Percentiles rank a stretch among this genome's conserved stretches.
Conservation (phyloP, 768 basidiomycete genomes). For the Suillus ampliporus region DNA sequence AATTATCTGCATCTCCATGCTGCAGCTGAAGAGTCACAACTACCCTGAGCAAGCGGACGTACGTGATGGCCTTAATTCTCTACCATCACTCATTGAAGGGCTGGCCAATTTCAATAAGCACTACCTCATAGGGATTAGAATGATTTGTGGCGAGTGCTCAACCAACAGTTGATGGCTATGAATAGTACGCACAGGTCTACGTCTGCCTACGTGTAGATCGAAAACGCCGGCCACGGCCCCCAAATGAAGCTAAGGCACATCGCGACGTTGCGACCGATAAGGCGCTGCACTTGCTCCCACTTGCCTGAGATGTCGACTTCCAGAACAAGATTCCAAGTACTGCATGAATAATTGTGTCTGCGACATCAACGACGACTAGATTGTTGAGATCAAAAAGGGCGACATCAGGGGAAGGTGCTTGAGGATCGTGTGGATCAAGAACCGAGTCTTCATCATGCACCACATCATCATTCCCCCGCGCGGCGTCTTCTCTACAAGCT, state of each 20-base stretch:
- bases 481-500: too few relatives aligned
- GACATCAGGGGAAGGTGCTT: constrained; percentile 54
- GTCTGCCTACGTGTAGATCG: constrained; percentile 58
- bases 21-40: too few relatives aligned
- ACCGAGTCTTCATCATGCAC: too few relatives aligned
- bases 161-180: constrained; percentile 20
- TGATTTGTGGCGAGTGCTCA: too few relatives aligned
- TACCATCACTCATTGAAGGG: too few relatives aligned
- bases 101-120: too few relatives aligned
- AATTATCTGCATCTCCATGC: too few relatives aligned
- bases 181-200: constrained; percentile 43
- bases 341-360: constrained; percentile 76
- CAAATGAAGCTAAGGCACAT: constrained; percentile 81
- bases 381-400: constrained; percentile 79
- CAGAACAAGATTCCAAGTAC: constrained; percentile 95
- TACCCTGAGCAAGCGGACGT: too few relatives aligned
- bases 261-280: constrained; percentile 59
- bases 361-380: constrained; percentile 91
- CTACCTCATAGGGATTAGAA: too few relatives aligned
- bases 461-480: too few relatives aligned
- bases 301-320: constrained; percentile 92
- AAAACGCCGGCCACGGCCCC: constrained; percentile 49
- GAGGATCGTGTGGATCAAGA: too few relatives aligned
- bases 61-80: too few relatives aligned
- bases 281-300: constrained; percentile 89